Evolutionary conservation across 192 early-diverging fungal genomes (phyloP), one percentile per base, ranked within the genome.

Genomic region (Ambispora gerdemannii): DNA sequence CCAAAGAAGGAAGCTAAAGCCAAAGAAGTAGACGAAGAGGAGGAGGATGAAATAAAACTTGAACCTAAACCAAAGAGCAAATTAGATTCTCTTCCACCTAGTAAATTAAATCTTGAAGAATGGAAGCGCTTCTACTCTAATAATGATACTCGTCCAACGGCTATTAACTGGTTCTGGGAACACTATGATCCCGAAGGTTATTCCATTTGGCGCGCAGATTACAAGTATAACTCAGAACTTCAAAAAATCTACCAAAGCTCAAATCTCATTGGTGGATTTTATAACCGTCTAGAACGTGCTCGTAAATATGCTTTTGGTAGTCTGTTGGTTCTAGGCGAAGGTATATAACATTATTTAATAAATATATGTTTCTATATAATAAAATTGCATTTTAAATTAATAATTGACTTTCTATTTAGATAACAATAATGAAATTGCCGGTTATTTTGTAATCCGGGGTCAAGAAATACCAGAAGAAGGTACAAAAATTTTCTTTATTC

Each of bases 61-160:
- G 86, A 79, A 67, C 92, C 94, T 77, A 94, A 95, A 88, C 87
- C 86, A 77, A 95, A 97, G 90, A 92, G 88, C 86, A 87, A 88
- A 76, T 81, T 95, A 68, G 93, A 96, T 76, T 81, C 89, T 73
- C 84, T 95, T 72, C 94, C 93, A 70, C 86, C 88, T 58, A 88
- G 92, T 72, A 74, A 81, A 70, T 90, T 97, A 82, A 79, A 84
- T 73, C 75, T 97, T 55, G 94, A 97, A 68, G 89, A 90, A 72
- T 97, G 95, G 94, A 97, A 97, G 86, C 90, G 94, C 67, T 88
- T 92, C 81, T 97, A 97, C 88, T 96, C 94, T 62, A 97, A 97
- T 90, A 93, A 95, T 83, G 88, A 94, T 59, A 93, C 93, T 75
- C 80, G 82, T 72, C 89, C 90, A 58, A 85, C 81, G 50, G 95